A percentile compares a stretch with the other conserved stretches of the same genome.
Conservation (phyloP, 1,139 yeast species). For the Hyphopichia wangnamkhiaoensis region DNA sequence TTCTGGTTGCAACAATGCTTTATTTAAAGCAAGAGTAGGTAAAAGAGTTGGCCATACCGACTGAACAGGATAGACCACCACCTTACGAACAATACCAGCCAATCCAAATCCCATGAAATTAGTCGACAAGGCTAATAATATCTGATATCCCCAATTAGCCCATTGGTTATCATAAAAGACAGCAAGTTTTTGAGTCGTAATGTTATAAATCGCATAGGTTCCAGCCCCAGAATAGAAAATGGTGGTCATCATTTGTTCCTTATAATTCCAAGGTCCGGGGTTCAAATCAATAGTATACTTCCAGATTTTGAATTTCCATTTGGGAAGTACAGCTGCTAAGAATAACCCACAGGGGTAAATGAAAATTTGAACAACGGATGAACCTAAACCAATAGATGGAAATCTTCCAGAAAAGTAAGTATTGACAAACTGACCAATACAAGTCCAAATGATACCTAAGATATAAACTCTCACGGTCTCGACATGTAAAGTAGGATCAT, state of each 20-base stretch:
- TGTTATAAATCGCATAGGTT: slow-evolving; percentile 36
- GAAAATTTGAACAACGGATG: slow-evolving; percentile 23
- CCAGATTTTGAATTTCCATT: neutral
- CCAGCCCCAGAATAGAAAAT: slow-evolving; percentile 38
- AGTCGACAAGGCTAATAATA: slow-evolving; percentile 45
- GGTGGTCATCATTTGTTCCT: slow-evolving; percentile 64
- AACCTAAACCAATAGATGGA: neutral
- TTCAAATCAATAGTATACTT: slow-evolving; percentile 27
- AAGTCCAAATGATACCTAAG: slow-evolving; percentile 54
- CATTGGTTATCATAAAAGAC: slow-evolving; percentile 35
- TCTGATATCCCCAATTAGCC: slow-evolving; percentile 44
- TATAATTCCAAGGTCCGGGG: slow-evolving; percentile 59
- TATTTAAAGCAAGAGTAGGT: slow-evolving; percentile 51
- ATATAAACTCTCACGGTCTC: slow-evolving; percentile 61
- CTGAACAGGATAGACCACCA: slow-evolving; percentile 53
- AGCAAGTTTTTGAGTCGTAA: slow-evolving; percentile 38
- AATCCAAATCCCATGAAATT: slow-evolving; percentile 58
- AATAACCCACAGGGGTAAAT: slow-evolving; percentile 24
- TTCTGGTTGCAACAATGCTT: slow-evolving; percentile 44
- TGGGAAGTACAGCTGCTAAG: slow-evolving; percentile 37
- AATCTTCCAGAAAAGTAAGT: neutral
- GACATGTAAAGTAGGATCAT: slow-evolving; percentile 50
- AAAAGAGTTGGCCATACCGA: slow-evolving; percentile 53
- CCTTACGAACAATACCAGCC: slow-evolving; percentile 53
- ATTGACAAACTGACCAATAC: neutral